A percentile compares a stretch with the other conserved stretches of the same genome.
Evolutionary conservation across 2,329 filamentous ascomycete species (phyloP).

Genomic region (Cryphonectria carpinicola): DNA sequence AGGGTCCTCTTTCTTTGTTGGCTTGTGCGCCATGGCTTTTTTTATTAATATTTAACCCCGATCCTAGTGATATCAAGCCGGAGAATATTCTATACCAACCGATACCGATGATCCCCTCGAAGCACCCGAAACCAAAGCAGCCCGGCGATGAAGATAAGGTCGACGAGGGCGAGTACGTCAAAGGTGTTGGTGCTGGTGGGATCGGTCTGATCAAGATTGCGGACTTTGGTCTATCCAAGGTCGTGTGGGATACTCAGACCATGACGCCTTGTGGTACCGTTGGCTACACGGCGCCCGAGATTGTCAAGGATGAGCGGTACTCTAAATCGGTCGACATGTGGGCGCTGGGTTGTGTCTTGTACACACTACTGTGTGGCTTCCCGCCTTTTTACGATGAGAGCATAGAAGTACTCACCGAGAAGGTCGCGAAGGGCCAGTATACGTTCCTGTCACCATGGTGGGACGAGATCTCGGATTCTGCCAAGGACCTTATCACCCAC

Average conservation of each 20-base stretch:
- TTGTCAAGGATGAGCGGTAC: slow-evolving; percentile 98
- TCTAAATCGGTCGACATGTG: slow-evolving; percentile 99
- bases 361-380: slow-evolving; percentile 95
- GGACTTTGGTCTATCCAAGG: slow-evolving; percentile 96
- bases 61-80: slow-evolving; percentile 87
- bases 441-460: slow-evolving; percentile 99
- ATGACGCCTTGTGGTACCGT: slow-evolving; percentile 99
- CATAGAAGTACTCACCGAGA: slow-evolving; percentile 95
- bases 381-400: slow-evolving; percentile 98
- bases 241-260: slow-evolving; percentile 97
- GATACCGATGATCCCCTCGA: slow-evolving; percentile 78
- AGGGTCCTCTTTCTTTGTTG: not conserved
- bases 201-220: slow-evolving; percentile 97
- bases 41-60: slow-evolving; percentile 27
- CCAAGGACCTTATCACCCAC: slow-evolving; percentile 92
- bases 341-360: slow-evolving; percentile 94
- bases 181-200: slow-evolving; percentile 80
- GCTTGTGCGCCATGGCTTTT: not conserved
- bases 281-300: slow-evolving; percentile 96
- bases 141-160: slow-evolving; percentile 96
- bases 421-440: slow-evolving; percentile 94
- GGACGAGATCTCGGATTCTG: slow-evolving; percentile 96
- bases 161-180: slow-evolving; percentile 92
- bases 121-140: slow-evolving; percentile 76
- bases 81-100: slow-evolving; percentile 96